Evolutionary conservation across 192 early-diverging fungal genomes (phyloP).

Genomic region (Nowakowskiella sp.): DNA sequence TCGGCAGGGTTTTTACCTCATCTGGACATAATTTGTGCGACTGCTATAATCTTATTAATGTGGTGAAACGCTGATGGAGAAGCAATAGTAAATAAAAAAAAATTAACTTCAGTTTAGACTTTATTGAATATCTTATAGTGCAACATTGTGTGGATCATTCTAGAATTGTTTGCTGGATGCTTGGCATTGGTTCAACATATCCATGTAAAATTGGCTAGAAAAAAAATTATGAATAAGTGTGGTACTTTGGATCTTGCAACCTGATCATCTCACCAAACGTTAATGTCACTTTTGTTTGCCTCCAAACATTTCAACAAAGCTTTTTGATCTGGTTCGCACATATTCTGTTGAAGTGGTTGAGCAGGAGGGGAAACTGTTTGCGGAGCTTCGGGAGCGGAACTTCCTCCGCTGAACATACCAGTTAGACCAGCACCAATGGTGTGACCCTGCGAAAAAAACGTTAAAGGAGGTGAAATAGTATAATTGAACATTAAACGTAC

Average conservation of each 20-base stretch:
- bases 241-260: no score
- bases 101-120: no score
- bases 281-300: constrained; percentile 67
- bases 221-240: no score
- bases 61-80: no score
- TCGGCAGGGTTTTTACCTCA: no score
- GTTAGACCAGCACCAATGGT: constrained; percentile 40
- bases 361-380: constrained; percentile 4
- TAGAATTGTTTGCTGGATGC: no score
- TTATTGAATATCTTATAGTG: no score
- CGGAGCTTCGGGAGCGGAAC: constrained; percentile 8
- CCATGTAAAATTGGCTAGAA: constrained; percentile 72
- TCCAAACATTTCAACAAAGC: constrained; percentile 84
- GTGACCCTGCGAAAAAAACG: constrained; percentile 21
- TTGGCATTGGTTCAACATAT: constrained; percentile 87
- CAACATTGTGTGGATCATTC: no score
- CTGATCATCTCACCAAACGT: constrained; percentile 56
- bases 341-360: constrained; percentile 22
- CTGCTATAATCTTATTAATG: no score
- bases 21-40: no score
- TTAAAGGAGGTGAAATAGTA: neutral
- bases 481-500: constrained; percentile 22
- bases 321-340: constrained; percentile 68
- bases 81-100: no score
- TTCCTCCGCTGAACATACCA: constrained; percentile 28